Conservation (phyloP, 352 stramenopile species). For the Phytophthora tentaculata region DNA sequence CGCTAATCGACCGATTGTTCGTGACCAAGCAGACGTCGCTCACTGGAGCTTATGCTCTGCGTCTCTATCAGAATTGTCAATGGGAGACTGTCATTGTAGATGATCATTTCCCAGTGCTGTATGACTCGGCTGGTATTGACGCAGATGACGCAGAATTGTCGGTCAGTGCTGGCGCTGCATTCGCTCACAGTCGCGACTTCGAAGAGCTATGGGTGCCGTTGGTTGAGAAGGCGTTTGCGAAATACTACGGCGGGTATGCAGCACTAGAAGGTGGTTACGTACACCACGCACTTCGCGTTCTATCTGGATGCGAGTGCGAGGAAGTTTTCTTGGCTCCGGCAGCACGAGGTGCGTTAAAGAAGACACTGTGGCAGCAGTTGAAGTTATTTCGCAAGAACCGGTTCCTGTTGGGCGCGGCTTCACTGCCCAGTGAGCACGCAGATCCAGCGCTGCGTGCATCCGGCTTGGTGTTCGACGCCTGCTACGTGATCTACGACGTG, state of each 20-base stretch:
- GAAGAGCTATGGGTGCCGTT: slow-evolving; percentile 93
- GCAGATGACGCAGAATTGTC: slow-evolving; percentile 19
- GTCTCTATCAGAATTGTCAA: slow-evolving; percentile 92
- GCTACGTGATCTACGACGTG: slow-evolving; percentile 94
- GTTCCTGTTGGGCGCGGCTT: slow-evolving; percentile 92
- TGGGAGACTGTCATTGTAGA: slow-evolving; percentile 94
- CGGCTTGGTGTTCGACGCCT: slow-evolving; percentile 90
- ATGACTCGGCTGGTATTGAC: slow-evolving; percentile 37
- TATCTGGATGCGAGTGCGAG: slow-evolving; percentile 89
- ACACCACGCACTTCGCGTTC: slow-evolving; percentile 88
- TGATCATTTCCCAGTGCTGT: slow-evolving; percentile 90
- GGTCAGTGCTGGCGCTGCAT: slow-evolving; percentile 78
- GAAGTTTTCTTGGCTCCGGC: slow-evolving; percentile 89
- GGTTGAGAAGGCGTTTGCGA: slow-evolving; percentile 93
- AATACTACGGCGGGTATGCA: slow-evolving; percentile 92
- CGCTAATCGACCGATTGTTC: slow-evolving; percentile 90
- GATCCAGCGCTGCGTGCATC: slow-evolving; percentile 90
- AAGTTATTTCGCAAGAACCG: slow-evolving; percentile 85
- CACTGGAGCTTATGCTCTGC: slow-evolving; percentile 92
- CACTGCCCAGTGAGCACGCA: slow-evolving; percentile 82
- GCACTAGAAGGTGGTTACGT: slow-evolving; percentile 88
- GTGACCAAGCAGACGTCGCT: slow-evolving; percentile 91
- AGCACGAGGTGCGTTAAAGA: slow-evolving; percentile 85
- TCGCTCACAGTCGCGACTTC: slow-evolving; percentile 88
- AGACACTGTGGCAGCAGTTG: slow-evolving; percentile 92